Evolutionary conservation across 2,329 filamentous ascomycete genomes (phyloP), one percentile per base, ranked within the genome.

Genomic region (Sclerotinia sclerotiorum): DNA sequence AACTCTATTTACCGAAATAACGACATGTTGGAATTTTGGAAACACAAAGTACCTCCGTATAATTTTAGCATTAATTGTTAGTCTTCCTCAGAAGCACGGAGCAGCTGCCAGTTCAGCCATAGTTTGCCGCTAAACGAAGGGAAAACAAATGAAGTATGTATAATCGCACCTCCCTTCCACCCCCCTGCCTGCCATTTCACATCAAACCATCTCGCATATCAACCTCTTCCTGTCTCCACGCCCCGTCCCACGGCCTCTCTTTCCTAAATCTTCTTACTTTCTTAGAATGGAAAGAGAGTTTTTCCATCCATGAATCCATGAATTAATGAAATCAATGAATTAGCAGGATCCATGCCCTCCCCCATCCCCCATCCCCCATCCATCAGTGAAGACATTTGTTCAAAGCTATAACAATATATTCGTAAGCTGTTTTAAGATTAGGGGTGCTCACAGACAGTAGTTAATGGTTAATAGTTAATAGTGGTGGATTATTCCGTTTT

Each of bases 351-450:
- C 58, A 51, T 51, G 32, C 29, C 8, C 32, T 5, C 29, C 8
- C 32, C 32, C 32, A 35, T 35, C 5, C 8, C 32, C 35, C 35
- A 39, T 39, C 35, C 35, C 39, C 13, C 39, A 63, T 48, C 32
- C 46, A 51, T 63, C 29, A 39, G 27, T 51, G 29, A 51, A 63
- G 29, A 63, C n/a, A 51, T 63, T 51, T 17, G 29, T 52, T 42
- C 60, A 51, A 39, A 51, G 29, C 58, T 63, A 39, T 42, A 21
- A 63, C 58, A 35, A 42, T 42, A 24, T 24, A 62, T 29, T 62
- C 58, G 44, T 62, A 51, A 49, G 29, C 32, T 39, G 58, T 49
- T 62, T 62, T 62, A 62, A 62, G 58, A 62, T 62, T 62, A 62
- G 58, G 58, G 54, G 58, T 46, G 58, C n/a, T 62, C 44, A 51